Evolutionary conservation across 768 basidiomycete species (phyloP).

Genomic region (Pisolithus microcarpus): DNA sequence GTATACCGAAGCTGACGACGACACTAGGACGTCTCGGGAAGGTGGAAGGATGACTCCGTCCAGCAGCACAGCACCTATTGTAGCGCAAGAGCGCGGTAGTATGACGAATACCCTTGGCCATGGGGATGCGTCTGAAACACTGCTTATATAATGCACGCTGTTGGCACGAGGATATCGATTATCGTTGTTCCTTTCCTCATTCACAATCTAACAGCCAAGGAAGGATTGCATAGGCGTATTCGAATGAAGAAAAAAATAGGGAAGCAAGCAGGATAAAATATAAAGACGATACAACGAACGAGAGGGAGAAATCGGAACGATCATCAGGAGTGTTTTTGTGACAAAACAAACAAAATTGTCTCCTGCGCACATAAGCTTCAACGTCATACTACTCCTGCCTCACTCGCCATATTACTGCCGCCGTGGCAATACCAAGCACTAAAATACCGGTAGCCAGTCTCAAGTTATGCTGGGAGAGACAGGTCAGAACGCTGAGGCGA

Average conservation of each 20-base stretch:
- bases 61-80: too few relatives aligned
- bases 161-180: background rate
- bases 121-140: too few relatives aligned
- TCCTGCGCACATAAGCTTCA: constrained; percentile 1
- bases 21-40: too few relatives aligned
- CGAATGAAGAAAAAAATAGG: constrained; percentile 13
- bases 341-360: constrained; percentile 10
- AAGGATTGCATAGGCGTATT: constrained; percentile 19
- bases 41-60: too few relatives aligned
- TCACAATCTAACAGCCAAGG: constrained; percentile 2
- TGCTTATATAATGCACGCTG: too few relatives aligned
- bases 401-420: constrained; percentile 68
- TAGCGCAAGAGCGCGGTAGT: too few relatives aligned
- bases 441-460: constrained; percentile 51
- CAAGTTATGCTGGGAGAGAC: constrained; percentile 23
- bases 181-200: constrained; percentile 7
- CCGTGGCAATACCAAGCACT: constrained; percentile 60
- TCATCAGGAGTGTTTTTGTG: constrained; percentile 11
- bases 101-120: too few relatives aligned
- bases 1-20: too few relatives aligned
- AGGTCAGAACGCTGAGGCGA: constrained; percentile 11
- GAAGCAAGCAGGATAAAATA: constrained; percentile 19
- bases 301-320: constrained; percentile 1
- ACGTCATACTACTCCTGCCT: constrained; percentile 32
- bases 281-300: constrained; percentile 11